Evolutionary conservation across 2,329 filamentous ascomycete genomes (phyloP).

Genomic region (Verruconis gallopava): DNA sequence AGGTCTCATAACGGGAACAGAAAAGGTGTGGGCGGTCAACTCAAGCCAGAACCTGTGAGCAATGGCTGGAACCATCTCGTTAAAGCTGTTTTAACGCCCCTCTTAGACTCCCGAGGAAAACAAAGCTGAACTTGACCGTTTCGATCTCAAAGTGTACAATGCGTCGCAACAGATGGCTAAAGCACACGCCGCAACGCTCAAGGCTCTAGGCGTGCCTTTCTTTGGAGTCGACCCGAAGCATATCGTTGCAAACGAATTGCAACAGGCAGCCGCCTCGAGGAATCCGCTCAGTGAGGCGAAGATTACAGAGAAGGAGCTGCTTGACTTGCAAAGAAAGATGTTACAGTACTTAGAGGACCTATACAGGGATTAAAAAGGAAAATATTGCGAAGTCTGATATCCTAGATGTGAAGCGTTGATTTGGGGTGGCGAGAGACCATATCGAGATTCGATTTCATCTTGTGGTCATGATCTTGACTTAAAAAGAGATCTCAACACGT

Average conservation of each 20-base stretch:
- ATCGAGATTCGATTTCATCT: too few species aligned
- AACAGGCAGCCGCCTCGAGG: constrained; percentile 9
- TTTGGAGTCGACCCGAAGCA: constrained; percentile 39
- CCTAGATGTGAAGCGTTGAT: too few species aligned
- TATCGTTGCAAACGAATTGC: constrained; percentile 22
- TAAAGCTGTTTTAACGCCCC: too few species aligned
- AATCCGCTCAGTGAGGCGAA: constrained; percentile 16
- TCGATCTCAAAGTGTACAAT: constrained; percentile 50
- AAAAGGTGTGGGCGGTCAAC: neutral
- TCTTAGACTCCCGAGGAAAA: constrained; percentile 34
- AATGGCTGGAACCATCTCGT: too few species aligned
- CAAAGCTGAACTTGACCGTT: constrained; percentile 41
- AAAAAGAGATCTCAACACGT: too few species aligned
- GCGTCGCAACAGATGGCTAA: constrained; percentile 46
- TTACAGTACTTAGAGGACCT: constrained; percentile 20
- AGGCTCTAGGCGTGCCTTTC: constrained; percentile 46
- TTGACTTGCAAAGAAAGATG: constrained; percentile 24
- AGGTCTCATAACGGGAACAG: neutral
- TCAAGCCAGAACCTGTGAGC: neutral
- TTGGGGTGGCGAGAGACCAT: too few species aligned
- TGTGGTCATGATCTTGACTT: too few species aligned
- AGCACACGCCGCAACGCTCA: constrained; percentile 43
- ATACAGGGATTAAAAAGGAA: constrained; percentile 12
- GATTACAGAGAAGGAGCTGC: constrained; percentile 20
- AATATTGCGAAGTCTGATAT: too few species aligned